Evolutionary conservation across 495 filamentous ascomycete genomes (phyloP).

Genomic region (Trichoderma gamsii): DNA sequence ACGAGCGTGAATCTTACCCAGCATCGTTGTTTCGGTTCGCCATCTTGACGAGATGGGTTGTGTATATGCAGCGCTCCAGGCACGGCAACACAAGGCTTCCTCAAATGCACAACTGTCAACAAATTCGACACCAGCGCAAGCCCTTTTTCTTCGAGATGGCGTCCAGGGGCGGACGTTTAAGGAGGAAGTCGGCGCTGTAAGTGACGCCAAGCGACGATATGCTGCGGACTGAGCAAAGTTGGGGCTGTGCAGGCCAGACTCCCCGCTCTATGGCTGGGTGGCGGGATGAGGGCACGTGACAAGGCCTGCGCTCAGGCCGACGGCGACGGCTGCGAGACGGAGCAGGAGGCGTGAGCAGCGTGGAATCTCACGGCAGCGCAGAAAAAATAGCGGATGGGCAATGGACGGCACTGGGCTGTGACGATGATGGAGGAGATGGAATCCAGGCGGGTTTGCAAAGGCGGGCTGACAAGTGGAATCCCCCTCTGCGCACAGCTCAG

Average conservation of each 20-base stretch:
- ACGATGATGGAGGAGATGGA: constrained; percentile 6
- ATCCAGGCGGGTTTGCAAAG: constrained; percentile 4
- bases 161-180: constrained; percentile 2
- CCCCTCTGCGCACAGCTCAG: neutral
- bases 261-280: constrained; percentile 13
- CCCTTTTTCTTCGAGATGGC: neutral
- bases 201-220: constrained; percentile 8
- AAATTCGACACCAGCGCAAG: neutral
- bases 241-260: constrained; percentile 13
- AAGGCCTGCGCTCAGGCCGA: neutral
- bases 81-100: constrained; percentile 1
- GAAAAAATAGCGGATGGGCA: neutral
- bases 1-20: neutral
- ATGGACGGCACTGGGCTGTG: neutral
- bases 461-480: constrained; percentile 14
- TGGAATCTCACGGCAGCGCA: neutral
- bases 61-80: neutral
- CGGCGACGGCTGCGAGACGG: neutral
- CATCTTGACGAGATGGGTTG: neutral
- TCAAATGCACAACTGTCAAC: neutral
- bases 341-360: neutral
- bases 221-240: neutral
- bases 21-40: neutral
- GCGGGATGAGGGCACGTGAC: constrained; percentile 7
- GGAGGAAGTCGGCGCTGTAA: neutral